Conservation (phyloP, 106 monocot species). For the Narthecium ossifragum region DNA sequence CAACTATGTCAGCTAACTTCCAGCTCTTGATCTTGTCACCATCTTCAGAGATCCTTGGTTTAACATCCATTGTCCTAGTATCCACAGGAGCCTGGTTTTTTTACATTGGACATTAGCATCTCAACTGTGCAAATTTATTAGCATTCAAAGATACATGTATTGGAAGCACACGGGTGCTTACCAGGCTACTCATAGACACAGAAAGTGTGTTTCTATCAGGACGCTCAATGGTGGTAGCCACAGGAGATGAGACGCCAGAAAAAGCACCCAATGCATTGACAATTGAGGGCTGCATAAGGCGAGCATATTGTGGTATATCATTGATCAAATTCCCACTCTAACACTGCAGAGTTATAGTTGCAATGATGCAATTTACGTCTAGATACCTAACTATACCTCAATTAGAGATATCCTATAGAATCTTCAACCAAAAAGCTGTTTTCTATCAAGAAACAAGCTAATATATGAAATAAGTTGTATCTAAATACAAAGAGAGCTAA, state of each 20-base stretch:
- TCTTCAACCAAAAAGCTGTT: background rate
- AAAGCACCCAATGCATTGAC: slow-evolving; percentile 38
- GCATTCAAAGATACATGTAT: background rate
- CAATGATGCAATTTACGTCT: too few relatives aligned
- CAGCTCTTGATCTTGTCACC: slow-evolving; percentile 75
- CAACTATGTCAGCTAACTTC: slow-evolving; percentile 86
- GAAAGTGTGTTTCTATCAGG: slow-evolving; percentile 53
- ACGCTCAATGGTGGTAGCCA: slow-evolving; percentile 38
- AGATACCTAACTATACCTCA: too few relatives aligned
- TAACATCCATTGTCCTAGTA: slow-evolving; percentile 55
- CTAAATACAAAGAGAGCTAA: too few relatives aligned
- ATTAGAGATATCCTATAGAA: too few relatives aligned
- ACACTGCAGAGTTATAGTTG: too few relatives aligned
- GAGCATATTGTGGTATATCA: background rate
- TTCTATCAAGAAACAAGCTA: background rate
- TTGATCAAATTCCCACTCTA: too few relatives aligned
- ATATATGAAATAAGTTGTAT: too few relatives aligned
- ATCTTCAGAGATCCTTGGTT: slow-evolving; percentile 81
- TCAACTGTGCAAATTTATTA: background rate
- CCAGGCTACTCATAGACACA: slow-evolving; percentile 49
- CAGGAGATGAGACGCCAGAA: slow-evolving; percentile 50
- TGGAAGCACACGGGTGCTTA: too few relatives aligned
- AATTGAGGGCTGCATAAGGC: slow-evolving; percentile 50
- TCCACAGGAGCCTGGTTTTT: slow-evolving; percentile 63
- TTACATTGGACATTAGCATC: slow-evolving; percentile 1